Percentiles rank a stretch among this genome's conserved stretches.
phyloP scores from a whole-genome alignment of 257 asterid species.

The Sherardia arvensis region DNA sequence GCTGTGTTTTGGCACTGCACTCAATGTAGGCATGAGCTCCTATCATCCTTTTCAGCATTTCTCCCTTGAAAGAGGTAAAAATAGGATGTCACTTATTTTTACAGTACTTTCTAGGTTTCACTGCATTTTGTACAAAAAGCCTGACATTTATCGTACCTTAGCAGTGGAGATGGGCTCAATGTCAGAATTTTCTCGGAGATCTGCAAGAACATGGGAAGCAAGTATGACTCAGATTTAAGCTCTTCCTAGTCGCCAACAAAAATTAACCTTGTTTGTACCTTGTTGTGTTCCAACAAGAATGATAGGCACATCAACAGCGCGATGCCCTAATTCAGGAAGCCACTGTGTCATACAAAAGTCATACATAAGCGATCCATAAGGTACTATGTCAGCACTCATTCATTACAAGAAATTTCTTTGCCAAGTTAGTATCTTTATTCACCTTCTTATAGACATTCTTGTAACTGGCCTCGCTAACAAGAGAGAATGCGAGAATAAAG shows the following conservation, averaged over 20 bases:
- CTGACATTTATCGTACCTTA: conserved; percentile 30
- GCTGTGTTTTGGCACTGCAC: too few species aligned
- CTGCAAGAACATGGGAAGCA: conserved; percentile 27
- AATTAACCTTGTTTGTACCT: too few species aligned
- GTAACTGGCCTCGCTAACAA: conserved; percentile 85
- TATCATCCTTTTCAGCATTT: too few species aligned
- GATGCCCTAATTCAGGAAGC: conserved; percentile 92
- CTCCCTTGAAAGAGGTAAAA: too few species aligned
- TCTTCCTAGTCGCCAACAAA: too few species aligned
- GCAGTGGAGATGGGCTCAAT: conserved; percentile 53
- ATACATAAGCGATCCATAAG: too few species aligned
- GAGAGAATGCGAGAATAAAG: conserved; percentile 83
- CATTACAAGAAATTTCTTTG: too few species aligned
- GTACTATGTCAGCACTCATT: too few species aligned
- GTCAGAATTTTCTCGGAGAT: conserved; percentile 82
- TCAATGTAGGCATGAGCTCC: too few species aligned
- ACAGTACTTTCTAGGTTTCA: not conserved
- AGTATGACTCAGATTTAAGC: not conserved
- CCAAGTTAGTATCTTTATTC: too few species aligned
- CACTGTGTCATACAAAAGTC: too few species aligned
- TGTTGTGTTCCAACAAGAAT: conserved; percentile 94
- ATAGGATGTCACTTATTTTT: not conserved
- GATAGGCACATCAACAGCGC: conserved; percentile 85
- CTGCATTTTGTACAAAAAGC: not conserved
- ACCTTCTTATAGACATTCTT: conserved; percentile 80